These are phyloP conservation scores for Aureobasidium sp. DNA, from an alignment of 2,329 filamentous ascomycete genomes.

Conservation along the genomic window DNA sequence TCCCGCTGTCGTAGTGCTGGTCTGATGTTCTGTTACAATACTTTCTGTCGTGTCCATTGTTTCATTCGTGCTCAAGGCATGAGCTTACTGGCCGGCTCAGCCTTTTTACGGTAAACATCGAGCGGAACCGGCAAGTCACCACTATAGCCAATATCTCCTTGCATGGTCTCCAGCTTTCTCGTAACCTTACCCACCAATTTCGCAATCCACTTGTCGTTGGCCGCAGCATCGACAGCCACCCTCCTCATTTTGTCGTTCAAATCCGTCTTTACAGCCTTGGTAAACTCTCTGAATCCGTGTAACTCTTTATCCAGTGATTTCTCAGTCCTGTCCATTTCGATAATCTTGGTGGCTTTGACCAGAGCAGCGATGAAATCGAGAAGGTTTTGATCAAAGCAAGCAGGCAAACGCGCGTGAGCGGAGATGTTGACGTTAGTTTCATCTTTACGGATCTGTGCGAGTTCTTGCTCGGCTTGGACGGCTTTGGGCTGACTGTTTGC, in stretches of 20 bases:
- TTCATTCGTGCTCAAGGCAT: slow-evolving; percentile 27
- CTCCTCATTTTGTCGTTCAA: slow-evolving; percentile 24
- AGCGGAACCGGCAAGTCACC: slow-evolving; percentile 41
- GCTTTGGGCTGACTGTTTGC: slow-evolving; percentile 40
- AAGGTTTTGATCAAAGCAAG: slow-evolving; percentile 45
- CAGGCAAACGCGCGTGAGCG: slow-evolving; percentile 44
- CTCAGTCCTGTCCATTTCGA: slow-evolving; percentile 44
- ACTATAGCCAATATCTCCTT: slow-evolving; percentile 47
- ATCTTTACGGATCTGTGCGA: slow-evolving; percentile 39
- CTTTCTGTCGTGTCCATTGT: neutral
- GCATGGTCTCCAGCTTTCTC: slow-evolving; percentile 41
- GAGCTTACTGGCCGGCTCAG: slow-evolving; percentile 31
- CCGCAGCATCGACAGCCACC: slow-evolving; percentile 22
- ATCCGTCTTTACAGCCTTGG: slow-evolving; percentile 23
- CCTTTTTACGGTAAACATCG: slow-evolving; percentile 32
- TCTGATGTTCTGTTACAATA: neutral
- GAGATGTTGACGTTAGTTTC: slow-evolving; percentile 43
- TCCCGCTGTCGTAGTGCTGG: too few species aligned
- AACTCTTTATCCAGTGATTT: slow-evolving; percentile 25
- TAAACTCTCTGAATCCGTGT: slow-evolving; percentile 26
- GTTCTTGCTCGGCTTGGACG: slow-evolving; percentile 34
- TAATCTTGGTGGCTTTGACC: slow-evolving; percentile 52
- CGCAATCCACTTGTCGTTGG: slow-evolving; percentile 51
- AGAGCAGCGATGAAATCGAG: slow-evolving; percentile 49
- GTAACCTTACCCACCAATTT: slow-evolving; percentile 47